Conservation (phyloP, 768 basidiomycete genomes). For the Brasilioporus rufonigricans region DNA sequence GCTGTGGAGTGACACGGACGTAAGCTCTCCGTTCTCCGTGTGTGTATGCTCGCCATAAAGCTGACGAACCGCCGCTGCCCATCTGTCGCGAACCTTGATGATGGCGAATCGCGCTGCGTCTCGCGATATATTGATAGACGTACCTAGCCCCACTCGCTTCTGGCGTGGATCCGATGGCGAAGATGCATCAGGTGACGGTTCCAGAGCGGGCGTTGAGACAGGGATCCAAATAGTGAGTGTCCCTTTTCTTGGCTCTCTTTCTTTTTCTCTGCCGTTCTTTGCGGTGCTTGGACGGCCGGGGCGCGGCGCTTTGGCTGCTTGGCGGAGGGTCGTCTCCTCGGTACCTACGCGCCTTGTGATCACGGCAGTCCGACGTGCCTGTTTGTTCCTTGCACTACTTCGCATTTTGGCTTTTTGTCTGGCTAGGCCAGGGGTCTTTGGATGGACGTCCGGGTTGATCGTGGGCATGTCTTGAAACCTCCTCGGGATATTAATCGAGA, state of each 20-base stretch:
- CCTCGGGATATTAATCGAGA: conserved; percentile 21
- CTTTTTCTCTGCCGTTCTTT: no score
- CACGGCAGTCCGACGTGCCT: background rate
- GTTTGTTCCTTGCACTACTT: background rate
- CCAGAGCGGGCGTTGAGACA: conserved; percentile 25
- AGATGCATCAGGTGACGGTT: conserved; percentile 27
- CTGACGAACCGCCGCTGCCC: conserved; percentile 3
- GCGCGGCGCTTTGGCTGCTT: background rate
- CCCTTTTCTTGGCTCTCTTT: background rate
- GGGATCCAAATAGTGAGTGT: conserved; percentile 34
- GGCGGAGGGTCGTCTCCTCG: background rate
- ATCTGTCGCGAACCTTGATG: background rate
- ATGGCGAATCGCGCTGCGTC: conserved; percentile 2
- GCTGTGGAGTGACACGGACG: conserved; percentile 44
- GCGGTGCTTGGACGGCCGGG: background rate
- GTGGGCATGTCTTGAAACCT: conserved; percentile 4
- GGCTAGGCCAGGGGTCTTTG: background rate
- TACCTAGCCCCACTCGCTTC: conserved; percentile 44
- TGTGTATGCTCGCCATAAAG: background rate
- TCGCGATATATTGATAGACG: conserved; percentile 22
- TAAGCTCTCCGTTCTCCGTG: conserved; percentile 19
- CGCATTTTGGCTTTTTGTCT: background rate
- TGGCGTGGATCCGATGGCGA: conserved; percentile 36
- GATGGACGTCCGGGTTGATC: conserved; percentile 7
- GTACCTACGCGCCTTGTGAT: background rate